Percentiles rank a stretch among this genome's conserved stretches.
Evolutionary conservation across 1,139 yeast species (phyloP).

Genomic region (Williopsis jadinii): DNA sequence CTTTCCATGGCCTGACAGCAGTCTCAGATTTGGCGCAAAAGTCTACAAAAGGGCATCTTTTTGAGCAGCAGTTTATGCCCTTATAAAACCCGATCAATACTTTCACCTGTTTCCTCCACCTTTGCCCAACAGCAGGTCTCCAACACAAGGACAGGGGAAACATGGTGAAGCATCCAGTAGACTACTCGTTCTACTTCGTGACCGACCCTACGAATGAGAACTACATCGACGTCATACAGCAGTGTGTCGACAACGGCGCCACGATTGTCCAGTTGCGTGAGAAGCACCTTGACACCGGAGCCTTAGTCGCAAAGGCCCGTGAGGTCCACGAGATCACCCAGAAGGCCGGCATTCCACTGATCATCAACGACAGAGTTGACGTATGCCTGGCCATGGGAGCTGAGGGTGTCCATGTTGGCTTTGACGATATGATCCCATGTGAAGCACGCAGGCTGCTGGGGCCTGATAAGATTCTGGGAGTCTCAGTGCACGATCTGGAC

Average conservation of each 20-base stretch:
- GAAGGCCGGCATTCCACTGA: conserved; percentile 58
- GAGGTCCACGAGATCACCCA: conserved; percentile 57
- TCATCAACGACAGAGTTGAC: conserved; percentile 84
- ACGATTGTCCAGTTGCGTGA: conserved; percentile 83
- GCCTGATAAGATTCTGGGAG: conserved; percentile 69
- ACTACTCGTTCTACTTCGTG: conserved; percentile 68
- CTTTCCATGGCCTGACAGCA: too few species aligned
- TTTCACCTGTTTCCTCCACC: too few species aligned
- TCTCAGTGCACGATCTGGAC: conserved; percentile 55
- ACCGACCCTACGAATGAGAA: conserved; percentile 65
- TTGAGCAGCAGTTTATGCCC: too few species aligned
- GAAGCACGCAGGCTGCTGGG: conserved; percentile 62
- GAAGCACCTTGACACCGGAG: conserved; percentile 62
- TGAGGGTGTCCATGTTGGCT: conserved; percentile 93
- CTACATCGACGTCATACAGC: conserved; percentile 42
- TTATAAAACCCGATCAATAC: too few species aligned
- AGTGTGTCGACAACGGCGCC: conserved; percentile 63
- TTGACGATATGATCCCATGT: conserved; percentile 72
- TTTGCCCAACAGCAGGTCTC: too few species aligned
- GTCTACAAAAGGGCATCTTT: too few species aligned
- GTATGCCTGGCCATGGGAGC: conserved; percentile 88
- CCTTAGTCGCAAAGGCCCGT: conserved; percentile 56
- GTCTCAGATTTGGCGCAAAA: too few species aligned
- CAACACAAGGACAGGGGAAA: neutral
- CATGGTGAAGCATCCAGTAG: conserved; percentile 21